Base-by-base conservation (phyloP, 164 flowering plant genomes). In the Umbilicus rupestris region DNA sequence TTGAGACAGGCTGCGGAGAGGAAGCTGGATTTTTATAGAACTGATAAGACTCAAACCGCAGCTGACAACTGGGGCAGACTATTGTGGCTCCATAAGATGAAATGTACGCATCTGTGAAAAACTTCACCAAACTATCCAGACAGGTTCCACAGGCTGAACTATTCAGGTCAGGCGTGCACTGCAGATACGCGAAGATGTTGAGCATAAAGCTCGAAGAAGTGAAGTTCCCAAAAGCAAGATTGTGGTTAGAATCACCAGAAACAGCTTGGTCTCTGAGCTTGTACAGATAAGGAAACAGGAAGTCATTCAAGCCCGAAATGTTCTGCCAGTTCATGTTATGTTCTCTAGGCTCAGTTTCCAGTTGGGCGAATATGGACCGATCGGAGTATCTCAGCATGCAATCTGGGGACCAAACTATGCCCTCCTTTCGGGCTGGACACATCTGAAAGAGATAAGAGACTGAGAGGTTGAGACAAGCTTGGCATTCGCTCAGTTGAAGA, bases 321-420 rank as follows among this genome's bases (percentile, higher is more conserved):
- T 55, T 55, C 19, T 55, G 7, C 60, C 60, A 55, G 60, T 55
- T 55, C 60, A 55, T 55, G 33, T 28, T 24, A 14, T 55, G 60
- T 28, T 55, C 2, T 10, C 28, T 28, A 15, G 60, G 60, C 11
- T 12, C 33, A 4, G 19, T 55, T 28, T 55, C 33, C 17, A 55
- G 33, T 3, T 28, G 60, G 33, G 5, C 8, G 15, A 55, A 28
- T 26, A 55, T 55, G 33, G 60, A 55, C 16, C 19, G 16, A 33
- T 55, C 19, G 7, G 60, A 55, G 60, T 55, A 55, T 28, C 60
- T 2, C 33, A 55, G 60, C 60, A 55, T 55, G 60, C 60, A 55
- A 17, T 26, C 17, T 4, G 1, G 7, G 6, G 60, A 55, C 60
- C 60, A 55, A 4, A 55, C 33, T 26, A 55, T 28, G 15, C 60